phyloP scores from a whole-genome alignment of 2,329 filamentous ascomycete species.

The Aciculosporium take region DNA sequence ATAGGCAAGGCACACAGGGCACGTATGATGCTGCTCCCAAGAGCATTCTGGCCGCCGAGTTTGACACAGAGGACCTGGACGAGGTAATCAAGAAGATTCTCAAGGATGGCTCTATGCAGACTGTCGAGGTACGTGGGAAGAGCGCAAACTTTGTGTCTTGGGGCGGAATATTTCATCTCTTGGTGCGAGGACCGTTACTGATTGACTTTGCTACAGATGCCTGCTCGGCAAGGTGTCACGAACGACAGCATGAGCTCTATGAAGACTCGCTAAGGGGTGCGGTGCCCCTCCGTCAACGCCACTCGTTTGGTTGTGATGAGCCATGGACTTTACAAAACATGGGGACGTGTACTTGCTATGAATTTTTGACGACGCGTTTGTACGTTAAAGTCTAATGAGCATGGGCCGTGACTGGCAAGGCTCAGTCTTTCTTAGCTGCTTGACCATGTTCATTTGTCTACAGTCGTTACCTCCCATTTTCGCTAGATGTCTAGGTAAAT shows the following conservation, averaged over 20 bases:
- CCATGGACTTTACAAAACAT: neutral
- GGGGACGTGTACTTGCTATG: too few species aligned
- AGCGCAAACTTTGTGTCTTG: too few species aligned
- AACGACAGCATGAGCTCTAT: constrained; percentile 37
- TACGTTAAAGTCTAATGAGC: neutral
- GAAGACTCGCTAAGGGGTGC: constrained; percentile 25
- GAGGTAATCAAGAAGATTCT: constrained; percentile 73
- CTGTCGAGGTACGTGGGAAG: constrained; percentile 35
- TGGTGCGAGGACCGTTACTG: neutral
- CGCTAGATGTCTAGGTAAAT: neutral
- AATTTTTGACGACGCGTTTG: too few species aligned
- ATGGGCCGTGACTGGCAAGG: neutral
- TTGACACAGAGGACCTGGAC: constrained; percentile 67
- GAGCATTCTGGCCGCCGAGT: constrained; percentile 64
- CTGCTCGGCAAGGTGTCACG: constrained; percentile 35
- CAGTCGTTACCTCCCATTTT: neutral
- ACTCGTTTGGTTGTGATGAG: neutral
- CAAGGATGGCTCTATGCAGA: constrained; percentile 57
- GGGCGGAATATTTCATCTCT: too few species aligned
- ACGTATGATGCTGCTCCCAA: constrained; percentile 65
- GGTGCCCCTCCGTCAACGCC: neutral
- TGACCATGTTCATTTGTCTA: neutral
- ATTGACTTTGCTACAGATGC: constrained; percentile 24
- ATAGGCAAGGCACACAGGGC: constrained; percentile 75
- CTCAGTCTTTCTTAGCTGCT: neutral